Evolutionary conservation across 176 grass and related monocot genomes (phyloP), one percentile per base, ranked within the genome.

Genomic region (Oryza brachyantha): DNA sequence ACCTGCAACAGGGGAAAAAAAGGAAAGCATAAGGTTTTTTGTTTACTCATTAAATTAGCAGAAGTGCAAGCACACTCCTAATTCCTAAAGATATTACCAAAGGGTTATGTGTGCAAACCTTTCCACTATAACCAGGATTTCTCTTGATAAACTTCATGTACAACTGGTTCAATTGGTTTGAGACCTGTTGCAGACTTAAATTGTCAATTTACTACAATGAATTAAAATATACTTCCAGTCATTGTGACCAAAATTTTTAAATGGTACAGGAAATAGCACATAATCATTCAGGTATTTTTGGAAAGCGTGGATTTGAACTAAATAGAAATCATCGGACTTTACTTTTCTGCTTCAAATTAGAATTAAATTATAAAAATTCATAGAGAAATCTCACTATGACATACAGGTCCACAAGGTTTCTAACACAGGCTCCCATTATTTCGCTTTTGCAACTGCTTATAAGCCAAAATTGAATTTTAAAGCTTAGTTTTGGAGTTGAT

Each of bases 81-180:
- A 68, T 35, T 75, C 27, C 57, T 43, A 34, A 74, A 37, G 70
- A 41, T 24, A 59, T 36, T 46, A 25, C 37, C 27, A 70, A 70
- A 2, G 4, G 16, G 34, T 29, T 37, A 42, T 66, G 38, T 69
- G 48, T 61, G 34, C 88, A 85, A 68, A 93, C 90, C 89, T 98
- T 98, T 79, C 95, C 92, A 76, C 84, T 82, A 74, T 98, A 98
- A 60, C 90, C 92, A 82, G 95, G 95, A 81, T 98, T 98, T 98
- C 95, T 84, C 78, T 91, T 94, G 21, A 92, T 81, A 88, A 94
- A 98, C 64, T 98, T 98, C 70, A 88, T 83, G 71, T 98, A 98
- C 68, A 98, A 62, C 68, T 60, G 73, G 78, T 98, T 98, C 74
- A 98, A 78, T 77, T 98, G 96, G 72, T 88, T 82, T 10, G 96